Conservation (phyloP, 116 monocot genomes). For the Zostera marina region DNA sequence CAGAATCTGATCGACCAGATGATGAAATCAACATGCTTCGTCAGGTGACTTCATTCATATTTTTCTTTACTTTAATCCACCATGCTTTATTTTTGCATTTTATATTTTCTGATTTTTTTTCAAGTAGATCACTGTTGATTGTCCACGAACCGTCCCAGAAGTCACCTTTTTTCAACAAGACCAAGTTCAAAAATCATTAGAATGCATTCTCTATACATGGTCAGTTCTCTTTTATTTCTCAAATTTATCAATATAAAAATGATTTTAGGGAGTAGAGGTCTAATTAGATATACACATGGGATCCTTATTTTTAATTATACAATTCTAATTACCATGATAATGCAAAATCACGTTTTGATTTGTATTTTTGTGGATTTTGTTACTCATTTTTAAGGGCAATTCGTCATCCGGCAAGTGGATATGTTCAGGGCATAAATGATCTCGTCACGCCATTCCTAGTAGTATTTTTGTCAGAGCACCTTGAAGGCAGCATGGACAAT, state of each 20-base stretch:
- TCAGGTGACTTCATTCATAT: conserved; percentile 35
- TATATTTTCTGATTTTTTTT: conserved; percentile 1
- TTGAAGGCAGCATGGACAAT: conserved; percentile 59
- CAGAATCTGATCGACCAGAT: conserved; percentile 79
- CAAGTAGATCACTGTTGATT: conserved; percentile 84
- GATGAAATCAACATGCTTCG: conserved; percentile 99
- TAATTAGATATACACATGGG: no score
- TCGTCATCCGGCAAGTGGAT: conserved; percentile 99
- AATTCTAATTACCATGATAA: conserved; percentile 1
- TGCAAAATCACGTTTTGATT: not conserved
- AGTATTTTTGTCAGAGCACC: conserved; percentile 86
- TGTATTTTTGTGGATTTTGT: not conserved
- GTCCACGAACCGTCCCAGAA: conserved; percentile 99
- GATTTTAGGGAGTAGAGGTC: no score
- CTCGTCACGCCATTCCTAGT: conserved; percentile 89
- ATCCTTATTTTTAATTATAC: not conserved
- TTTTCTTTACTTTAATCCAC: conserved; percentile 1
- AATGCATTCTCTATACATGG: conserved; percentile 96
- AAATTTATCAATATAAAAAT: not conserved
- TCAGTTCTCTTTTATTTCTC: conserved; percentile 19
- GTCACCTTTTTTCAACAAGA: conserved; percentile 88
- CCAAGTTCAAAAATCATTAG: conserved; percentile 90
- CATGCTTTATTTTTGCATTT: conserved; percentile 3
- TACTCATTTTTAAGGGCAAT: conserved; percentile 70
- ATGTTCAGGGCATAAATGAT: conserved; percentile 99